Percentiles rank a stretch among this genome's conserved stretches.
Evolutionary conservation across 805 yeast genomes (phyloP).

Genomic region (Kuraishia molischiana): DNA sequence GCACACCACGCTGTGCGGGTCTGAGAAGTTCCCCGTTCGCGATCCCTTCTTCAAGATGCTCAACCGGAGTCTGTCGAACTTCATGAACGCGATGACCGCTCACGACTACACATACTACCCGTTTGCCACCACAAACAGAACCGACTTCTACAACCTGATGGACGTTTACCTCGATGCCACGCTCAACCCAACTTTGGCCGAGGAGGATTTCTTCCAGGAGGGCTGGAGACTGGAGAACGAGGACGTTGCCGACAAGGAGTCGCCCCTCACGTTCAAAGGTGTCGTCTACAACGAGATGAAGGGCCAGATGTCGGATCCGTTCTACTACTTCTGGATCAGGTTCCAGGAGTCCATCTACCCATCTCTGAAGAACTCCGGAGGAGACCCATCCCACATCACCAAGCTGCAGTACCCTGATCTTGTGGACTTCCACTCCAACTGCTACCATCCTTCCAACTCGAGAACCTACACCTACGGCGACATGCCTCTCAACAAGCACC

Average conservation of each 20-base stretch:
- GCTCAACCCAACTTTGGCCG: constrained; percentile 66
- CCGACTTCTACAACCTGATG: constrained; percentile 76
- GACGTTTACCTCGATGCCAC: constrained; percentile 85
- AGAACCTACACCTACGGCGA: constrained; percentile 83
- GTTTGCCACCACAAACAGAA: constrained; percentile 83
- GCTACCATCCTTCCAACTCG: constrained; percentile 89
- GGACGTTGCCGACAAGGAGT: constrained; percentile 39
- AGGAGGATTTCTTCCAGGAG: constrained; percentile 85
- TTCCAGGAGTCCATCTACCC: constrained; percentile 82
- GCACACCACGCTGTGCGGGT: constrained; percentile 94
- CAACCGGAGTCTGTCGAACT: constrained; percentile 86
- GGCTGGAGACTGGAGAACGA: constrained; percentile 94
- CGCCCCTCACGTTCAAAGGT: constrained; percentile 77
- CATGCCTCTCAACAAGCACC: constrained; percentile 51
- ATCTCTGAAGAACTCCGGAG: constrained; percentile 82
- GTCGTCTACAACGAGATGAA: constrained; percentile 98
- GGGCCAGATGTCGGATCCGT: constrained; percentile 87
- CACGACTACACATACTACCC: constrained; percentile 95
- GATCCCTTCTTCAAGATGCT: constrained; percentile 98
- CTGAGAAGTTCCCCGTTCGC: constrained; percentile 81
- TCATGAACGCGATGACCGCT: constrained; percentile 99
- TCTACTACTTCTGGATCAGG: constrained; percentile 76
- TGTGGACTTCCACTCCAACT: constrained; percentile 58
- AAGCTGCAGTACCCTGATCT: constrained; percentile 66
- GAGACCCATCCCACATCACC: constrained; percentile 81